Conservation (phyloP, 768 basidiomycete genomes). For the Lentinula edodes region DNA sequence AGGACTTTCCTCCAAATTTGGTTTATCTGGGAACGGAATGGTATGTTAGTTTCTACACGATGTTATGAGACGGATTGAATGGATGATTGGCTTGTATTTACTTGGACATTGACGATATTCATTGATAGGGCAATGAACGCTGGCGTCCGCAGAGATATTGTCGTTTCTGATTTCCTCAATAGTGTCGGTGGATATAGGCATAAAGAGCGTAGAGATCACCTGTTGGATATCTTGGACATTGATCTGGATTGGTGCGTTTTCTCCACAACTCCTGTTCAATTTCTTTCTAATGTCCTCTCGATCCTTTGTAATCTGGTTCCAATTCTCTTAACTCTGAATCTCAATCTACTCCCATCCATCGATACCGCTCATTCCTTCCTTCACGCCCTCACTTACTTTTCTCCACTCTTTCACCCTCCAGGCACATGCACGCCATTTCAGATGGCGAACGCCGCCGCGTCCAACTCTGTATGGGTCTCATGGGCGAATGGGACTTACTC, state of each 20-base stretch:
- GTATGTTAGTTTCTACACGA: conserved; percentile 31
- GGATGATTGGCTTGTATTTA: not conserved
- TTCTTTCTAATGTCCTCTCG: too few species aligned
- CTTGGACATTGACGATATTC: not conserved
- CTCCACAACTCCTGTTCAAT: too few species aligned
- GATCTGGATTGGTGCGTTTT: conserved; percentile 96
- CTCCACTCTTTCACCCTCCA: not conserved
- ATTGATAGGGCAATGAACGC: conserved; percentile 86
- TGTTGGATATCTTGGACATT: conserved; percentile 90
- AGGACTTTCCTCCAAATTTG: conserved; percentile 2
- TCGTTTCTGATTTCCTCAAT: conserved; percentile 92
- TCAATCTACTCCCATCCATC: too few species aligned
- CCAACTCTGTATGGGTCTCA: conserved; percentile 90
- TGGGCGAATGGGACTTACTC: conserved; percentile 91
- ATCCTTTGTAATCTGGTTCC: too few species aligned
- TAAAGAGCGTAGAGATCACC: conserved; percentile 77
- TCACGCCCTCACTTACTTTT: too few species aligned
- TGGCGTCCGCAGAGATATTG: conserved; percentile 89
- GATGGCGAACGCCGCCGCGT: conserved; percentile 86
- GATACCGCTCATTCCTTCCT: too few species aligned
- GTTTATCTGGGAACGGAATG: conserved; percentile 89
- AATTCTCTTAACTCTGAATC: too few species aligned
- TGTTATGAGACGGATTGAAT: not conserved
- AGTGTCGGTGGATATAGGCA: conserved; percentile 95
- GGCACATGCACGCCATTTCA: conserved; percentile 52